phyloP scores from a whole-genome alignment of 495 filamentous ascomycete genomes.

The Tuber aestivum region DNA sequence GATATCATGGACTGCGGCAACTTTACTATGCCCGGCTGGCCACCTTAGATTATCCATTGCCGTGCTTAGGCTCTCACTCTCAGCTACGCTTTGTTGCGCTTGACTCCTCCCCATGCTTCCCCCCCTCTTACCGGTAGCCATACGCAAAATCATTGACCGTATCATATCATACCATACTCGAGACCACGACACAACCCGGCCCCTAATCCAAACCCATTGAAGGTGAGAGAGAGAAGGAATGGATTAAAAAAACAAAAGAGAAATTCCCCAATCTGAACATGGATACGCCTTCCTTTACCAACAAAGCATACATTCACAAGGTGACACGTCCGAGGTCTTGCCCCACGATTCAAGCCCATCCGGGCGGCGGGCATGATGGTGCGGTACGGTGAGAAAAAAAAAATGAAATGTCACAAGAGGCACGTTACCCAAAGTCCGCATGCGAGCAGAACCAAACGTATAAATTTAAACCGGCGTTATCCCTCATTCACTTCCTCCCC shows the following conservation, averaged over 20 bases:
- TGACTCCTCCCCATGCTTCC: neutral
- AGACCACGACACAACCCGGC: neutral
- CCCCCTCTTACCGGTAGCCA: neutral
- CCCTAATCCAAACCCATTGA: neutral
- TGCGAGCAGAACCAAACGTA: neutral
- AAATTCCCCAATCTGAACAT: neutral
- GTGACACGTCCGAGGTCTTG: neutral
- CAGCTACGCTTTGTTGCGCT: neutral
- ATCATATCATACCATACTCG: neutral
- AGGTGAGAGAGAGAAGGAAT: neutral
- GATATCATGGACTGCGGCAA: neutral
- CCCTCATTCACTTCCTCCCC: neutral
- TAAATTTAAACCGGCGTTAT: neutral
- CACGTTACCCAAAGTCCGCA: neutral
- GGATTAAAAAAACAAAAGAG: neutral
- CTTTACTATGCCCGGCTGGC: too few relatives aligned
- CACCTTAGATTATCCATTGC: too few relatives aligned
- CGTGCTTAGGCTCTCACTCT: neutral
- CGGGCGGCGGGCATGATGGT: neutral
- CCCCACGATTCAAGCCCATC: neutral
- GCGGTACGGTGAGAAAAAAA: neutral
- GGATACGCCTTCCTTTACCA: neutral
- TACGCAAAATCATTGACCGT: conserved; percentile 1
- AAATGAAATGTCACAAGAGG: neutral
- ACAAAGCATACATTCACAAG: neutral